Evolutionary conservation across 1,284 basidiomycete genomes (phyloP).

Genomic region (Cutaneotrichosporon sp.): DNA sequence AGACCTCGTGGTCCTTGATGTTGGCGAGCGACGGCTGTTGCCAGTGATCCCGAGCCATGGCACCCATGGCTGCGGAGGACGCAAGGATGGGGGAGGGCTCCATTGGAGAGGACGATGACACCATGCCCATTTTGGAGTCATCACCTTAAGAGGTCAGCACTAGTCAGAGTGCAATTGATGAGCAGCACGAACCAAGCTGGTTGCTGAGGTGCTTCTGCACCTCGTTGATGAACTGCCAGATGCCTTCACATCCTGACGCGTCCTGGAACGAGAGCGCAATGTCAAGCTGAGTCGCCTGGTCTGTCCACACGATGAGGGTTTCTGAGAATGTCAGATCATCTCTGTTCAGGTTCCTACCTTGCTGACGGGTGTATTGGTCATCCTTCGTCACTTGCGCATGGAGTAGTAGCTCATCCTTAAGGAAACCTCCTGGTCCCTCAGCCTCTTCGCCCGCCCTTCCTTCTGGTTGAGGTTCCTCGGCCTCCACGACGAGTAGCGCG

Average conservation of each 20-base stretch:
- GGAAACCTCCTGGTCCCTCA: constrained; percentile 46
- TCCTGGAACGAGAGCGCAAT: constrained; percentile 98
- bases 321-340: constrained; percentile 57
- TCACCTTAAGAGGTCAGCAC: constrained; percentile 31
- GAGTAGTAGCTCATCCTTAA: constrained; percentile 46
- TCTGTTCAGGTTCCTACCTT: constrained; percentile 63
- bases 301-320: constrained; percentile 98
- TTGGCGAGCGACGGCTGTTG: constrained; percentile 43
- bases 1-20: constrained; percentile 48
- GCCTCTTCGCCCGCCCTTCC: constrained; percentile 47
- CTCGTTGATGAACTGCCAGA: constrained; percentile 95
- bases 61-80: constrained; percentile 17
- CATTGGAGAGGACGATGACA: constrained; percentile 46
- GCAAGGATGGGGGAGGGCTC: constrained; percentile 41
- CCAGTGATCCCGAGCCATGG: constrained; percentile 30
- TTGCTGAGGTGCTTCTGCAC: constrained; percentile 65
- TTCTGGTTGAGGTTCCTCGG: constrained; percentile 68
- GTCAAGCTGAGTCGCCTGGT: constrained; percentile 80
- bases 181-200: constrained; percentile 32
- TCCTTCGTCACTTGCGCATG: constrained; percentile 55
- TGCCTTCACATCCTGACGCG: constrained; percentile 89
- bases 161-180: background rate
- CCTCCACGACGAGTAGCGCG: constrained; percentile 78
- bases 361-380: constrained; percentile 88
- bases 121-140: constrained; percentile 29